A percentile compares a stretch with the other conserved stretches of the same genome.
These are phyloP conservation scores for Aspergillus sp. DNA, from an alignment of 2,329 filamentous ascomycete genomes.

Conservation along the genomic window DNA sequence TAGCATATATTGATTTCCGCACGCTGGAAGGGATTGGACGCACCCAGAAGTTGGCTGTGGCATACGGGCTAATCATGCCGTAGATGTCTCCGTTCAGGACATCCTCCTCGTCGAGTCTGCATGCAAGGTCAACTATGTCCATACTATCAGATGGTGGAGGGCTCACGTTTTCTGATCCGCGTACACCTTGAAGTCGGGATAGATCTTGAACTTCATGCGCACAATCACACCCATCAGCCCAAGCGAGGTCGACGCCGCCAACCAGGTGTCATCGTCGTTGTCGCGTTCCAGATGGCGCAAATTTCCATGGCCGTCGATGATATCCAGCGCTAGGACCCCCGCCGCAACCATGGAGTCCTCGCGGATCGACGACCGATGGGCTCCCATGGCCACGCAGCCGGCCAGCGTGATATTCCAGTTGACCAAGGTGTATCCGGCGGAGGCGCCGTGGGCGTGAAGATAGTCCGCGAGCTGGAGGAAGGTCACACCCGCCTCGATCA, in stretches of 20 bases:
- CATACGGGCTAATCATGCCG: conserved; percentile 11
- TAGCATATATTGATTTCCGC: background rate
- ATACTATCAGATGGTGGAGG: background rate
- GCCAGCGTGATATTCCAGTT: conserved; percentile 16
- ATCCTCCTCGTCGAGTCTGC: conserved; percentile 10
- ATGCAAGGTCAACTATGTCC: background rate
- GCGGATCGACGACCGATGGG: conserved; percentile 12
- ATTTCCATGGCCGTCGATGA: conserved; percentile 9
- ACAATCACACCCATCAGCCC: conserved; percentile 11
- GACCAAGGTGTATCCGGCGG: conserved; percentile 11
- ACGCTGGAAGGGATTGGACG: background rate
- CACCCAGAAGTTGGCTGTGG: conserved; percentile 14
- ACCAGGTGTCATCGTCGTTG: conserved; percentile 9
- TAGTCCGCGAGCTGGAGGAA: conserved; percentile 14
- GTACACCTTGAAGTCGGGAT: conserved; percentile 14
- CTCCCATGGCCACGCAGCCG: conserved; percentile 13
- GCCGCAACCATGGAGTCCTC: conserved; percentile 13
- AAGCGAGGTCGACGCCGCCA: conserved; percentile 13
- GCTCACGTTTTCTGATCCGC: conserved; percentile 13
- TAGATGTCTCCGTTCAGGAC: conserved; percentile 12
- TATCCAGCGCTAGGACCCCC: conserved; percentile 9
- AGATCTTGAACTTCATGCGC: conserved; percentile 13
- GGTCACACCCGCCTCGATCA: conserved; percentile 13
- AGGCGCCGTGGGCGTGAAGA: conserved; percentile 9
- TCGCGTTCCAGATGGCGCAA: conserved; percentile 12